Evolutionary conservation across 805 yeast genomes (phyloP).

Genomic region (Kodamaea sagamina): DNA sequence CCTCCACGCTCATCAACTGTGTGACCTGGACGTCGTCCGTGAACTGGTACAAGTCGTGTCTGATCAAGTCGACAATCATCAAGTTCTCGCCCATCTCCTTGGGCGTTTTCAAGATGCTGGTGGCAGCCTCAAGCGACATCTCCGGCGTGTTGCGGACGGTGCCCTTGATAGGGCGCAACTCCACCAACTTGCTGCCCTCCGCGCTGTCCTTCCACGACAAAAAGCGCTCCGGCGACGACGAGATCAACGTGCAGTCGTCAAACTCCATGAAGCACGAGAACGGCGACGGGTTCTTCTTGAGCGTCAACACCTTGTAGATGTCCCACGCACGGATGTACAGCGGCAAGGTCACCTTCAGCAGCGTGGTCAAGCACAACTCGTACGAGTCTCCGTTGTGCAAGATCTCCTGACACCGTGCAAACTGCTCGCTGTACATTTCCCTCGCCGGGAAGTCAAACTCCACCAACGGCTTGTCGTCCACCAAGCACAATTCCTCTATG

Average conservation of each 20-base stretch:
- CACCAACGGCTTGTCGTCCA: conserved; percentile 28
- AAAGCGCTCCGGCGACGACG: conserved; percentile 95
- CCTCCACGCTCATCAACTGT: conserved; percentile 88
- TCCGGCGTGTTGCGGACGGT: conserved; percentile 72
- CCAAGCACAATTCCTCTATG: conserved; percentile 26
- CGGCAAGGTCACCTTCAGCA: conserved; percentile 60
- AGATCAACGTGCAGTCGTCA: conserved; percentile 61
- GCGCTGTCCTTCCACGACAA: conserved; percentile 60
- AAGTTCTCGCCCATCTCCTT: conserved; percentile 95
- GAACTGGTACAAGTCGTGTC: conserved; percentile 82
- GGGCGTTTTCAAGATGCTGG: conserved; percentile 68
- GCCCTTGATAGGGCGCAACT: conserved; percentile 94
- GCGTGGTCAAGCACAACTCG: conserved; percentile 87
- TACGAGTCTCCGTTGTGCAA: conserved; percentile 85
- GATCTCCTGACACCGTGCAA: conserved; percentile 63
- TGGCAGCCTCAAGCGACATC: conserved; percentile 60
- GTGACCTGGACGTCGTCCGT: conserved; percentile 67
- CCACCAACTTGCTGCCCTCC: conserved; percentile 47
- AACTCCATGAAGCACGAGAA: conserved; percentile 81
- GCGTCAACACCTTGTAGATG: conserved; percentile 69
- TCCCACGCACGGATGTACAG: conserved; percentile 64
- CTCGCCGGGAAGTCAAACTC: conserved; percentile 52
- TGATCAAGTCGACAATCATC: conserved; percentile 93
- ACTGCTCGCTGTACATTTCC: conserved; percentile 53
- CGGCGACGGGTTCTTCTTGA: conserved; percentile 82